A percentile compares a stretch with the other conserved stretches of the same genome.
Conservation (phyloP, 495 filamentous ascomycete genomes). For the Daldinia concentrica region DNA sequence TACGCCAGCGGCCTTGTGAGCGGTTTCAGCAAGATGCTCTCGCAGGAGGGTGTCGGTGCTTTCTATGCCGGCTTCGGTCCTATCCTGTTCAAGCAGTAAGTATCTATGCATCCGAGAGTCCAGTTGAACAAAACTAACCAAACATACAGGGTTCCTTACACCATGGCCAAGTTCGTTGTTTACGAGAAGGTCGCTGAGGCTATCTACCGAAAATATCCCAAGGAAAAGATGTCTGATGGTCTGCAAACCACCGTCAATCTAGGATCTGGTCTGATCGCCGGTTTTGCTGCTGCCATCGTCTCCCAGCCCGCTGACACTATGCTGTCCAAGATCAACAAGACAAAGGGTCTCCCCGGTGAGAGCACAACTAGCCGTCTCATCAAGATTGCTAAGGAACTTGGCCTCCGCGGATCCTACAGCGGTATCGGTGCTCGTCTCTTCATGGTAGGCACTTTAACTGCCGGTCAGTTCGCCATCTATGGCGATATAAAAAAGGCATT, state of each 20-base stretch:
- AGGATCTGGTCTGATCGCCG: constrained; percentile 92
- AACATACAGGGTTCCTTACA: constrained; percentile 86
- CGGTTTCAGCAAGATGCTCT: constrained; percentile 86
- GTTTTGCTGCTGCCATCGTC: constrained; percentile 95
- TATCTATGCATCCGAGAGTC: constrained; percentile 25
- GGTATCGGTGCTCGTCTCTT: constrained; percentile 96
- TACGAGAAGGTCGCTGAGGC: constrained; percentile 95
- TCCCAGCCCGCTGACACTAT: constrained; percentile 99
- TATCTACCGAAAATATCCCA: constrained; percentile 77
- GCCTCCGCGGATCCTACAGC: constrained; percentile 83
- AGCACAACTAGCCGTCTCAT: constrained; percentile 88
- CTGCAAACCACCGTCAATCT: constrained; percentile 91
- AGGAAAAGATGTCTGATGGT: constrained; percentile 74
- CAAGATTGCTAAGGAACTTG: constrained; percentile 97
- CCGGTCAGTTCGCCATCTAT: constrained; percentile 97
- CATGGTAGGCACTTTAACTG: constrained; percentile 81
- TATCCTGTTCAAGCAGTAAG: constrained; percentile 96
- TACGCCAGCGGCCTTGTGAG: constrained; percentile 83
- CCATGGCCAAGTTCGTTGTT: constrained; percentile 99
- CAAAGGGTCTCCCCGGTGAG: constrained; percentile 93
- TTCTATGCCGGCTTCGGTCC: constrained; percentile 97
- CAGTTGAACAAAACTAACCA: neutral
- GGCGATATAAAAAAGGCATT: constrained; percentile 59
- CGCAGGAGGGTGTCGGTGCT: constrained; percentile 82
- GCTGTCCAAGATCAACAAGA: constrained; percentile 99